Evolutionary conservation across 257 asterid genomes (phyloP).

Genomic region (Penstemon barbatus): DNA sequence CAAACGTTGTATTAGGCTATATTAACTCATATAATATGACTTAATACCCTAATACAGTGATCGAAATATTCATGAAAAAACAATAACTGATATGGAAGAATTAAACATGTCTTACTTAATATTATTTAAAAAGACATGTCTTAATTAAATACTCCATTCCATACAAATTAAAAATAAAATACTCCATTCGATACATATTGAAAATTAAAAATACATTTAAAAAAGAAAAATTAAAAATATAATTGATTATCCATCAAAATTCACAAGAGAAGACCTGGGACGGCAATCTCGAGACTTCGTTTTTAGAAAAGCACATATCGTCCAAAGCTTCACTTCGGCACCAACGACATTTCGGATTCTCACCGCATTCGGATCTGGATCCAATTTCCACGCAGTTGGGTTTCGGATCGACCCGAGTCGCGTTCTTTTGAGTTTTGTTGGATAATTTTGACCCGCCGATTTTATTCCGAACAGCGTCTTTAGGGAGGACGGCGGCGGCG

Average conservation of each 20-base stretch:
- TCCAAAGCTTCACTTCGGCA: conserved; percentile 44
- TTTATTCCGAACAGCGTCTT: conserved; percentile 24
- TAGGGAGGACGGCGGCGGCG: conserved; percentile 24
- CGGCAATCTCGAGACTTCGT: conserved; percentile 41
- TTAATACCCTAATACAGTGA: too few species aligned
- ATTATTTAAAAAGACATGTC: too few species aligned
- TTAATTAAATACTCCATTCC: too few species aligned
- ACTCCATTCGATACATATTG: not conserved
- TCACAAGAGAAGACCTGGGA: conserved; percentile 44
- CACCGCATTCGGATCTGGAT: conserved; percentile 38
- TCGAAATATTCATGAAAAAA: too few species aligned
- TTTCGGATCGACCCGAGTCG: conserved; percentile 32
- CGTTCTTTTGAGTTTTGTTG: conserved; percentile 18
- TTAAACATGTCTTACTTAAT: too few species aligned
- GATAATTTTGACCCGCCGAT: conserved; percentile 27
- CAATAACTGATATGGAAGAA: too few species aligned
- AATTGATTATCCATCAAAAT: conserved; percentile 18
- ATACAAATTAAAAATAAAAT: too few species aligned
- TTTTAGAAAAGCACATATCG: conserved; percentile 40
- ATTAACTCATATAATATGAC: too few species aligned
- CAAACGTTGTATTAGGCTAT: too few species aligned
- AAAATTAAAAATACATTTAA: not conserved
- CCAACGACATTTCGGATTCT: conserved; percentile 38
- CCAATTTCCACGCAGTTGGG: conserved; percentile 30
- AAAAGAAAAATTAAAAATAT: not conserved